A percentile compares a stretch with the other conserved stretches of the same genome.
phyloP scores from a whole-genome alignment of 2,329 filamentous ascomycete species.

The Sarocladium brachiariae region DNA sequence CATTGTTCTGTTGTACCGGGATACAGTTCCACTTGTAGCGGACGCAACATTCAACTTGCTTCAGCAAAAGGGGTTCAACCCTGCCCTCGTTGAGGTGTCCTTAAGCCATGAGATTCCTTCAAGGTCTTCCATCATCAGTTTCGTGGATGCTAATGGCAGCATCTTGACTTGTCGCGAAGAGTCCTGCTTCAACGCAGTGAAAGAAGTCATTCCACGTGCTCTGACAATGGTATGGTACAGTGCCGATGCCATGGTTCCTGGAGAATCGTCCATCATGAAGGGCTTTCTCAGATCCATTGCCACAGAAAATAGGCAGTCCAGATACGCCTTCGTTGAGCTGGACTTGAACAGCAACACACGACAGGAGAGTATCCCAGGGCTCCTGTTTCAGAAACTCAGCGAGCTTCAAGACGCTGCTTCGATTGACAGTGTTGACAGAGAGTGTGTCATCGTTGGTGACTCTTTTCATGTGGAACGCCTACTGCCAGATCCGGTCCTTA shows the following conservation, averaged over 20 bases:
- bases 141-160: constrained; percentile 1
- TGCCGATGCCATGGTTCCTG: constrained; percentile 4
- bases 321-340: constrained; percentile 8
- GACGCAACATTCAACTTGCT: not conserved
- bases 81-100: not conserved
- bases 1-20: not conserved
- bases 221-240: not conserved
- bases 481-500: not conserved
- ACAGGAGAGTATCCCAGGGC: not conserved
- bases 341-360: constrained; percentile 3
- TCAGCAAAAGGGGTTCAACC: not conserved
- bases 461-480: constrained; percentile 1
- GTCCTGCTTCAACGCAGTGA: not conserved
- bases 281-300: constrained; percentile 9
- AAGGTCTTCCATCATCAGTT: constrained; percentile 5
- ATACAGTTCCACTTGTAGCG: not conserved
- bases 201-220: not conserved
- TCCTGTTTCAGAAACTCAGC: not conserved
- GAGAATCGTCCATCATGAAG: constrained; percentile 9
- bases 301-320: constrained; percentile 5
- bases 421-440: not conserved
- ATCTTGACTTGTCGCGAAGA: constrained; percentile 8
- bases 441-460: not conserved
- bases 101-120: not conserved
- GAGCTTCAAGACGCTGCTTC: not conserved